phyloP scores from a whole-genome alignment of 2,329 filamentous ascomycete genomes.

The Myriosclerotinia scirpicola region DNA sequence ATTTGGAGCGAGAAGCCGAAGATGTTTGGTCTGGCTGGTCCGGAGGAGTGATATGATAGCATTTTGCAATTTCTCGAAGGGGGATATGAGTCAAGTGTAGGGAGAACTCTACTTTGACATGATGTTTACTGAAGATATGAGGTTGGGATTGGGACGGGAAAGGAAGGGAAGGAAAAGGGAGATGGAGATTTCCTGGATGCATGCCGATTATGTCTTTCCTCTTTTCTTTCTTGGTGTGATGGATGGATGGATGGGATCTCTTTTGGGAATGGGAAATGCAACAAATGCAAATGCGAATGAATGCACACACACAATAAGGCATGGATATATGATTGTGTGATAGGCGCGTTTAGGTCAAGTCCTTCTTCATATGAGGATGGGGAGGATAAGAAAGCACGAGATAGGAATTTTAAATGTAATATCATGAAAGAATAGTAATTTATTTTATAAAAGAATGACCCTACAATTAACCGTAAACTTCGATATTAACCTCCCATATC shows the following conservation, averaged over 20 bases:
- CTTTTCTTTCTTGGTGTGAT: neutral
- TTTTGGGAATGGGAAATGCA: conserved; percentile 18
- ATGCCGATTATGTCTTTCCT: conserved; percentile 4
- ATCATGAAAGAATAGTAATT: conserved; percentile 29
- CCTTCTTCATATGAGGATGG: conserved; percentile 1
- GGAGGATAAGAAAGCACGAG: neutral
- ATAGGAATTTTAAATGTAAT: conserved; percentile 31
- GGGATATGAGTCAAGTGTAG: conserved; percentile 17
- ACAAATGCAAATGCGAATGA: conserved; percentile 10
- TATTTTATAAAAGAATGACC: neutral
- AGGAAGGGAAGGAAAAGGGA: neutral
- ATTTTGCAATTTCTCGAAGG: conserved; percentile 6
- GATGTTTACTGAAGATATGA: conserved; percentile 25
- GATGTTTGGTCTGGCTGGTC: conserved; percentile 24
- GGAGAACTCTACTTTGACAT: conserved; percentile 10
- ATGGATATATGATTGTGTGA: conserved; percentile 25
- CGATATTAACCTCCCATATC: too few species aligned
- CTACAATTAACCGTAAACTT: too few species aligned
- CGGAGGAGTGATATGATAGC: conserved; percentile 16
- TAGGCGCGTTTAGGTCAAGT: conserved; percentile 3
- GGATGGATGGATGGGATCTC: conserved; percentile 5
- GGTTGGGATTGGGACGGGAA: conserved; percentile 13
- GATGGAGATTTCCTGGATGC: neutral
- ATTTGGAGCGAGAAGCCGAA: conserved; percentile 10
- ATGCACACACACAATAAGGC: conserved; percentile 9